Percentiles rank a stretch among this genome's conserved stretches.
phyloP scores from a whole-genome alignment of 2,329 filamentous ascomycete species.

The Helotiales sp. region DNA sequence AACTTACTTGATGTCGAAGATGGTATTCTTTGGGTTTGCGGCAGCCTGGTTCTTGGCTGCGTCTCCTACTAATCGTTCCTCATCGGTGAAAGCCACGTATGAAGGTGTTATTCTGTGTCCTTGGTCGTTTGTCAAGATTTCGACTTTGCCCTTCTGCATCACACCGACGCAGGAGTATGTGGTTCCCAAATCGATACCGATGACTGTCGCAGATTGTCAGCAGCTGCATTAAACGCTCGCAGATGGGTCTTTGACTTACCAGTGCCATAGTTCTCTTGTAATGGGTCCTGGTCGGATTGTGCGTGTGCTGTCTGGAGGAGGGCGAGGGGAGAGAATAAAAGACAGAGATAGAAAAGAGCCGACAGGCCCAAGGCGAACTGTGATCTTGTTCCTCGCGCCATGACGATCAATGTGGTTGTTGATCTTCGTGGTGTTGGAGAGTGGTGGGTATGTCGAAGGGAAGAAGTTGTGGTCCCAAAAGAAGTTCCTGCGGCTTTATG shows the following conservation, averaged over 20 bases:
- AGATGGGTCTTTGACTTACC: conserved; percentile 39
- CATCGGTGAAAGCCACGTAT: conserved; percentile 95
- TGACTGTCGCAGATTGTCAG: conserved; percentile 53
- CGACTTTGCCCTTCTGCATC: conserved; percentile 93
- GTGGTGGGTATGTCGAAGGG: neutral
- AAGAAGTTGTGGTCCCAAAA: neutral
- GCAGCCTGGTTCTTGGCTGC: conserved; percentile 95
- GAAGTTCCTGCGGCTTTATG: neutral
- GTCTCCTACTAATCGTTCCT: conserved; percentile 95
- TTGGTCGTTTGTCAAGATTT: conserved; percentile 95
- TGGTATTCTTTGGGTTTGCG: conserved; percentile 72
- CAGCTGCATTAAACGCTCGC: neutral
- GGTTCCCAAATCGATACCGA: conserved; percentile 94
- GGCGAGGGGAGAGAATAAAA: conserved; percentile 84
- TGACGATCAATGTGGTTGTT: conserved; percentile 37
- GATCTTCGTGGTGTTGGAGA: conserved; percentile 18
- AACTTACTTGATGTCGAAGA: conserved; percentile 84
- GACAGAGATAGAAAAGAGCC: conserved; percentile 86
- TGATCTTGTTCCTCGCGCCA: conserved; percentile 63
- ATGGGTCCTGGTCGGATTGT: conserved; percentile 64
- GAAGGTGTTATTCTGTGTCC: conserved; percentile 95
- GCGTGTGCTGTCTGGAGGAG: conserved; percentile 76
- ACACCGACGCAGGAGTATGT: conserved; percentile 91
- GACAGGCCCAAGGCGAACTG: conserved; percentile 79
- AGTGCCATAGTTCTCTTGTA: conserved; percentile 75